These are phyloP conservation scores for Euphorbia lathyris DNA, from an alignment of 345 rosid species.

Conservation along the genomic window DNA sequence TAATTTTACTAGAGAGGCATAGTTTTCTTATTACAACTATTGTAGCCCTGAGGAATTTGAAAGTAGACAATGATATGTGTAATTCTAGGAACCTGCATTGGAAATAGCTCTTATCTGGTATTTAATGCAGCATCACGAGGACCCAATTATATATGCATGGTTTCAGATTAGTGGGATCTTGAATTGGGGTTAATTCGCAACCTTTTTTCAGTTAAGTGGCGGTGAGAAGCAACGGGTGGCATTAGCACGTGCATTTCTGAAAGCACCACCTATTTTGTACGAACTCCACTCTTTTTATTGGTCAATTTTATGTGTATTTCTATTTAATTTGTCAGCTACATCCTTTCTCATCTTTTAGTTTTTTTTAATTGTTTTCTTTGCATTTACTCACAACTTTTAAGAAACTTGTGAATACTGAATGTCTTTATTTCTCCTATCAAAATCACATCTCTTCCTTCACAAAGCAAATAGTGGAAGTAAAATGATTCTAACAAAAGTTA, in stretches of 20 bases:
- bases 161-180: constrained; percentile 3
- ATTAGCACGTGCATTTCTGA: constrained; percentile 89
- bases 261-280: constrained; percentile 84
- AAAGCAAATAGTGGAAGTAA: no score
- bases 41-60: background rate
- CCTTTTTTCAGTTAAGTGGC: constrained; percentile 80
- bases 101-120: background rate
- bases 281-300: constrained; percentile 21
- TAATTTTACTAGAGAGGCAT: background rate
- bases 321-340: background rate
- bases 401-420: background rate
- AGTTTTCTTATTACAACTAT: background rate
- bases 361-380: background rate
- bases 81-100: constrained; percentile 1
- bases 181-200: constrained; percentile 9
- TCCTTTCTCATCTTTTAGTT: background rate
- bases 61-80: background rate
- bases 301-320: background rate
- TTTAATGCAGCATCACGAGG: background rate
- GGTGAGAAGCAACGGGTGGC: constrained; percentile 99
- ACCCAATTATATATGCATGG: background rate
- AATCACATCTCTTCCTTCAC: background rate
- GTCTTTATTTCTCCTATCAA: background rate
- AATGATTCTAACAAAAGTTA: no score
- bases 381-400: background rate